Evolutionary conservation across 306 rosid genomes (phyloP), one percentile per base, ranked within the genome.

Genomic region (Chamaecrista fasciculata): DNA sequence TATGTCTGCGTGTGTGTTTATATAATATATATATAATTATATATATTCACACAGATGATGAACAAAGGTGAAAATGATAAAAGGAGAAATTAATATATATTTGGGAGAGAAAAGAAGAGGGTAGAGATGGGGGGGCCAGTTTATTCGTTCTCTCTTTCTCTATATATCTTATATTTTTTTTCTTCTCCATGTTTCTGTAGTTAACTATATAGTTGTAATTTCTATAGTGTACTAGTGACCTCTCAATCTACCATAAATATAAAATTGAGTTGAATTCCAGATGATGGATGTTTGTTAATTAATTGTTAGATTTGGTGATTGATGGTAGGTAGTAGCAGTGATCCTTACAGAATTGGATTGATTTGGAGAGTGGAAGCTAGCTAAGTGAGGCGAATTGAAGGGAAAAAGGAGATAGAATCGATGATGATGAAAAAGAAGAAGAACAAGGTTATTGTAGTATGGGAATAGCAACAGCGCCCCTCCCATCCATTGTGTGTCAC

Each of bases 31-130:
- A 20, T 53, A 7, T 36, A 25, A 12, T 62, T 24, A 63, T 25
- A 34, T 16, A 49, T 5, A 58, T 33, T 46, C 5, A 61, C 14
- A 33, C 20, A 34, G 68, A 66, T 47, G 63, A 79, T 75, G 81
- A 84, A 69, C 80, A 78, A 73, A 76, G 78, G 78, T 75, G 86
- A 80, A 82, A 89, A 82, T 71, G 85, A 80, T 76, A 70, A 58
- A 68, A 78, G 55, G 24, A 76, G 71, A 64, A 67, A 26, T 74
- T 47, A 63, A 60, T 49, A 19, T 58, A 33, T 33, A 33, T 33
- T 52, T 56, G 48, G 60, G 52, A 16, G 67, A 76, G 58, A 43
- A 79, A 52, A 51, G 78, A 44, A 44, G 73, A 24, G 55, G 31
- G 62, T n/a, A n/a, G n/a, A n/a, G 43, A 62, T 47, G 58, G 77